Evolutionary conservation across 148 eudicot genomes (phyloP), one percentile per base, ranked within the genome.

Genomic region (Rhododendron griersonianum): DNA sequence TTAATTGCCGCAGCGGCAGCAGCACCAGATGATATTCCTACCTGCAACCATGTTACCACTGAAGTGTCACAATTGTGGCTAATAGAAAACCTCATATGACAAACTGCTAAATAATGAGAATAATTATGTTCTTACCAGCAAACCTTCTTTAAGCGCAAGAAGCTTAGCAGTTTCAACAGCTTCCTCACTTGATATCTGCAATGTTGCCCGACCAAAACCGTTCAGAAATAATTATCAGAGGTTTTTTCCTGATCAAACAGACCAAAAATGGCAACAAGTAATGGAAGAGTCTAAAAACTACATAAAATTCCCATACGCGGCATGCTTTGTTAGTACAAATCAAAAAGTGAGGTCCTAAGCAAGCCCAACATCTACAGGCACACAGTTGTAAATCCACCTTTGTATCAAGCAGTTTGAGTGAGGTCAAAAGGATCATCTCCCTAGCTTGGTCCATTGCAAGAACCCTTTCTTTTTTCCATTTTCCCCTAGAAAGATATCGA

Each of bases 21-120:
- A 61, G 94, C 96, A 73, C 99, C 98, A 25, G 99, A 95, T 71
- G 99, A 96, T 80, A 96, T 94, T 10, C 98, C 98, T 78, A 92
- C 93, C 98, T 95, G 88, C 67, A 83, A 76, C 78, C 48, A 8
- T 51, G 41, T 50, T 35, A 2, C 11, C 18, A 18, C 55, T 1
- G 41, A 30, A 69, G 25, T 81, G 73, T n/a, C 73, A 65, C 25
- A 21, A 0, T 63, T 63, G 48, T 45, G 10, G 3, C 48, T 45
- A 7, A 45, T 45, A 45, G 10, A 45, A 45, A 6, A 45, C 8
- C 48, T 8, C 48, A 45, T 45, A 7, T 0, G 10, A 44, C 47
- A 45, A 45, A 45, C 48, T 45, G 8, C 48, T 45, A 45, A 45
- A 7, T 45, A 45, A 45, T 45, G 48, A 45, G 9, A 45, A 45